phyloP scores from a whole-genome alignment of 1,139 yeast species.

The Chernovozyma aurita region DNA sequence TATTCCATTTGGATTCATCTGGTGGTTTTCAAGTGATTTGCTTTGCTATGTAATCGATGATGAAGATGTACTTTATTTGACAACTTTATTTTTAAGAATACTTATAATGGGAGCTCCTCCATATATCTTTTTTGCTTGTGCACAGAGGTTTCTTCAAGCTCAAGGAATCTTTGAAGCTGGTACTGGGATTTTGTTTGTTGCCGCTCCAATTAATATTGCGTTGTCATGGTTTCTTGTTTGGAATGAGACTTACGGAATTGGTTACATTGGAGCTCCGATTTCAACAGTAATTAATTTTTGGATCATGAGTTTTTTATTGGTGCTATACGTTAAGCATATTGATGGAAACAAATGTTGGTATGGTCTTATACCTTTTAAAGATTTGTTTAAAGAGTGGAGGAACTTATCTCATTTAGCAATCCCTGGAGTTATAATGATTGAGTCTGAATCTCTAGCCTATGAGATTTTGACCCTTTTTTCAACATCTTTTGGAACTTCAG shows the following conservation, averaged over 20 bases:
- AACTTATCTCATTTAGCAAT: constrained; percentile 56
- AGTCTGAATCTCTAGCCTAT: constrained; percentile 70
- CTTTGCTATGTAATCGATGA: constrained; percentile 53
- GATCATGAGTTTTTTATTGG: constrained; percentile 55
- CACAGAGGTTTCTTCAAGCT: constrained; percentile 81
- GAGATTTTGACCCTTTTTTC: constrained; percentile 70
- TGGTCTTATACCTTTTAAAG: constrained; percentile 43
- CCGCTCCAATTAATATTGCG: constrained; percentile 75
- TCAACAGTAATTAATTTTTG: constrained; percentile 70
- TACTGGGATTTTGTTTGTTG: constrained; percentile 66
- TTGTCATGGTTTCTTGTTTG: constrained; percentile 78
- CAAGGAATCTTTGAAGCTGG: constrained; percentile 93
- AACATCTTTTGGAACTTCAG: constrained; percentile 76
- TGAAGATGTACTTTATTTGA: constrained; percentile 55
- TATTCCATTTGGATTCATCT: constrained; percentile 56
- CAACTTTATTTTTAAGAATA: constrained; percentile 61
- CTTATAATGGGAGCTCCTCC: constrained; percentile 79
- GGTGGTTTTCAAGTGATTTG: constrained; percentile 63
- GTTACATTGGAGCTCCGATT: constrained; percentile 69
- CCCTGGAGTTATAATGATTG: constrained; percentile 72
- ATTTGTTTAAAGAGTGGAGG: constrained; percentile 57
- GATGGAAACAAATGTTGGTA: constrained; percentile 76
- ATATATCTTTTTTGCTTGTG: constrained; percentile 75
- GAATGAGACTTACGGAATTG: constrained; percentile 57
- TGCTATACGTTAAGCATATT: constrained; percentile 50